These are phyloP conservation scores for Lepiota subincarnata DNA, from an alignment of 768 basidiomycete genomes.

Conservation along the genomic window DNA sequence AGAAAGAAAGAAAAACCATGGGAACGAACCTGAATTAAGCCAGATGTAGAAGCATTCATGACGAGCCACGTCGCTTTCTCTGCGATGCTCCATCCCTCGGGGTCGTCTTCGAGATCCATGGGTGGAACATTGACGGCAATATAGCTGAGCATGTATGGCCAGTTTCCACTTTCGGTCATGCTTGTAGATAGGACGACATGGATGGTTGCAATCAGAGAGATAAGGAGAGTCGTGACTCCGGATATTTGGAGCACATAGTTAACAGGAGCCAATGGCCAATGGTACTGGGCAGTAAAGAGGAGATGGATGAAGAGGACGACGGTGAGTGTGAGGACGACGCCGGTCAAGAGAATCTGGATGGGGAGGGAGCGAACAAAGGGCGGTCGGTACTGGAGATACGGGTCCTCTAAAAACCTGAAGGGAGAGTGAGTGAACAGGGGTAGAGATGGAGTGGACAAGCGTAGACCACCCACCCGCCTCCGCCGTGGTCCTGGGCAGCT, in stretches of 20 bases:
- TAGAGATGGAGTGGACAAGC: not conserved
- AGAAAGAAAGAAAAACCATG: not conserved
- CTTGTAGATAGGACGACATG: constrained; percentile 66
- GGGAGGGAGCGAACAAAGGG: constrained; percentile 85
- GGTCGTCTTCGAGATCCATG: constrained; percentile 26
- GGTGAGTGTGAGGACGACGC: constrained; percentile 81
- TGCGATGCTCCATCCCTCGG: constrained; percentile 53
- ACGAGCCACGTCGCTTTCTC: constrained; percentile 78
- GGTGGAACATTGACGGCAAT: constrained; percentile 78
- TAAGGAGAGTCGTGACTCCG: constrained; percentile 75
- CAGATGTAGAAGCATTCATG: constrained; percentile 83
- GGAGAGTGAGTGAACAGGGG: not conserved
- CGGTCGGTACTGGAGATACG: constrained; percentile 76
- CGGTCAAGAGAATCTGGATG: constrained; percentile 83
- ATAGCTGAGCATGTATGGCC: constrained; percentile 97
- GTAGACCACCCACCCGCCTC: constrained; percentile 3
- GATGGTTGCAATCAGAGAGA: constrained; percentile 73
- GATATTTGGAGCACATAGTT: constrained; percentile 90
- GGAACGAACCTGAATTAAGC: constrained; percentile 72
- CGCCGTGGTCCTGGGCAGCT: not conserved
- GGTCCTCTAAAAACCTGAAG: constrained; percentile 41
- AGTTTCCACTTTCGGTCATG: constrained; percentile 58
- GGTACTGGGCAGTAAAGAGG: constrained; percentile 92
- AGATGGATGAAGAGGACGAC: constrained; percentile 87
- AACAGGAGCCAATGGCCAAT: constrained; percentile 88